Evolutionary conservation across 2,329 filamentous ascomycete species (phyloP).

Genomic region (Diaporthe amygdali): DNA sequence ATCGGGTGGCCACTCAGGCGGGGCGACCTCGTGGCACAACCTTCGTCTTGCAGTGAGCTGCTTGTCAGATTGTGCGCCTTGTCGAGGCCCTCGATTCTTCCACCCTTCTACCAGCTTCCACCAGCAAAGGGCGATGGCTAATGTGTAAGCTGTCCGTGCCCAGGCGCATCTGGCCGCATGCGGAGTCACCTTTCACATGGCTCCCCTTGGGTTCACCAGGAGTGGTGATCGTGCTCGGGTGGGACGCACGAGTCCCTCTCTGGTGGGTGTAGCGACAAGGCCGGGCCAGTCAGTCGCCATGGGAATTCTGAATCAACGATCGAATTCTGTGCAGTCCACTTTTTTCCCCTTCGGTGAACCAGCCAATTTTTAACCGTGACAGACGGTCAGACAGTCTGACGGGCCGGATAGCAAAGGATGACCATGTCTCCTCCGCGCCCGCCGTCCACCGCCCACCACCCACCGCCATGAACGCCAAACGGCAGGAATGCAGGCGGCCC

Average conservation of each 20-base stretch:
- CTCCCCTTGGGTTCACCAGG: not conserved
- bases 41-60: not conserved
- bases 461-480: not conserved
- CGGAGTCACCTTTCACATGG: not conserved
- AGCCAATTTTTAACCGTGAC: too few relatives aligned
- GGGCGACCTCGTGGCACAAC: not conserved
- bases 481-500: conserved; percentile 12
- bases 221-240: not conserved
- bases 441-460: too few relatives aligned
- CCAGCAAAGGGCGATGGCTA: not conserved
- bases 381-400: too few relatives aligned
- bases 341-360: too few relatives aligned
- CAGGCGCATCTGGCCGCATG: not conserved
- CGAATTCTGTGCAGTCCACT: not conserved
- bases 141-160: not conserved
- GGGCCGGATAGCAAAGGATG: not conserved
- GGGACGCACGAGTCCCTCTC: not conserved
- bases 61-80: not conserved
- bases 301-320: not conserved
- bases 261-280: too few relatives aligned
- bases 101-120: not conserved
- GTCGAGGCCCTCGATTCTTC: not conserved
- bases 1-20: not conserved
- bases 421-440: too few relatives aligned
- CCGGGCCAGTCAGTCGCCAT: not conserved